Evolutionary conservation across 805 yeast species (phyloP).

Genomic region (Schwanniomyces polymorphus): DNA sequence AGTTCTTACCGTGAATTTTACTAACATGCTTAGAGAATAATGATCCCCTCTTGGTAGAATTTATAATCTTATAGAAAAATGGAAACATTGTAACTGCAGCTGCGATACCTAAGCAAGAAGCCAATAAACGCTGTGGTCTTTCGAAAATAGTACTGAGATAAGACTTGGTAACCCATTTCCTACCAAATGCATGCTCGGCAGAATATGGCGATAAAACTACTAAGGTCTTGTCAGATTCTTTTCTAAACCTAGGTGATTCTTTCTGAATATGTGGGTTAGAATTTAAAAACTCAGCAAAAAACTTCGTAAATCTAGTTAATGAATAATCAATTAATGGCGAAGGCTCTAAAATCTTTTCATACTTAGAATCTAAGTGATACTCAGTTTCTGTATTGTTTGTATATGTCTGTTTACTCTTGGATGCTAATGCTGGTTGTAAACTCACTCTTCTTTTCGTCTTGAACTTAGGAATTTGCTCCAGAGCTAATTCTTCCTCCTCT

Average conservation of each 20-base stretch:
- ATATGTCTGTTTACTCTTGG: constrained; percentile 6
- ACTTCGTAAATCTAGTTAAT: constrained; percentile 35
- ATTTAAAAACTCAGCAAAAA: constrained; percentile 42
- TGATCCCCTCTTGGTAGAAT: constrained; percentile 48
- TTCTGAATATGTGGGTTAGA: constrained; percentile 43
- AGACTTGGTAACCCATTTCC: constrained; percentile 73
- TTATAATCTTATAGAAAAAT: constrained; percentile 50
- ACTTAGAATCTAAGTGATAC: constrained; percentile 13
- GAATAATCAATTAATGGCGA: constrained; percentile 36
- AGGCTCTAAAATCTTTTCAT: constrained; percentile 32
- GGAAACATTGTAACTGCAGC: constrained; percentile 74
- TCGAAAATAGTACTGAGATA: constrained; percentile 73
- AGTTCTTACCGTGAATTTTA: constrained; percentile 69
- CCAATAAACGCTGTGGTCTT: constrained; percentile 76
- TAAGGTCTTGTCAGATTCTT: constrained; percentile 48
- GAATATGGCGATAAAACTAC: constrained; percentile 70
- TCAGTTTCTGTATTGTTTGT: neutral
- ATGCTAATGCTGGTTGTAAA: constrained; percentile 24
- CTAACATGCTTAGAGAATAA: constrained; percentile 60
- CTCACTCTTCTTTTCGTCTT: constrained; percentile 30
- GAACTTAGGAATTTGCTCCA: constrained; percentile 38
- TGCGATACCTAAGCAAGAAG: constrained; percentile 75
- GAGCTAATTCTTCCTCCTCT: constrained; percentile 32
- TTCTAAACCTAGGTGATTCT: constrained; percentile 38
- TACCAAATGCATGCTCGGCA: constrained; percentile 68